Evolutionary conservation across 2,329 filamentous ascomycete genomes (phyloP).

Genomic region (Xylaria sp.): DNA sequence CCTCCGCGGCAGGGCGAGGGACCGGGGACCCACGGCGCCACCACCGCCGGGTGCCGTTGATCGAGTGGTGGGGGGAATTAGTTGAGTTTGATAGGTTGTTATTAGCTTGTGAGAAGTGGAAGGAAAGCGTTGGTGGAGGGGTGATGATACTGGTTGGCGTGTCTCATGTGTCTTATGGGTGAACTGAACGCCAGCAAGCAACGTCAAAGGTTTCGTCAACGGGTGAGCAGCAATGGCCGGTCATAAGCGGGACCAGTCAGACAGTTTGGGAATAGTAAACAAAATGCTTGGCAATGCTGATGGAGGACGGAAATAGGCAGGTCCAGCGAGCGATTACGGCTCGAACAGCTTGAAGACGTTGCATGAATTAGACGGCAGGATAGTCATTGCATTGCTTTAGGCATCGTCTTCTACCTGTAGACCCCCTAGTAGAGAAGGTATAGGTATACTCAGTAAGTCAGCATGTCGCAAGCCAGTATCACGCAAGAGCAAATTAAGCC

Average conservation of each 20-base stretch:
- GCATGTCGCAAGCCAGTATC: no score
- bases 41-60: conserved; percentile 22
- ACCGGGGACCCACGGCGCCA: conserved; percentile 39
- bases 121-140: background rate
- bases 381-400: background rate
- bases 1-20: conserved; percentile 43
- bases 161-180: conserved; percentile 13
- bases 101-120: conserved; percentile 10
- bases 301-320: conserved; percentile 1
- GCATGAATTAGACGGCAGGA: background rate
- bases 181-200: conserved; percentile 3
- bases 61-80: background rate
- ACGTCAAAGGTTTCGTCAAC: conserved; percentile 11
- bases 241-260: conserved; percentile 4
- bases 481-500: no score
- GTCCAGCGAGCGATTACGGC: conserved; percentile 5
- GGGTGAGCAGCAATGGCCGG: background rate
- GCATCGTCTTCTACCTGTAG: background rate
- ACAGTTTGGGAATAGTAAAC: conserved; percentile 15
- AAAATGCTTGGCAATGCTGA: conserved; percentile 23
- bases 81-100: background rate
- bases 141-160: conserved; percentile 7
- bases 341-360: background rate
- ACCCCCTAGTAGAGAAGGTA: background rate
- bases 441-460: no score